These are phyloP conservation scores for Filosporella fistucella DNA, from an alignment of 495 filamentous ascomycete species.

Conservation along the genomic window DNA sequence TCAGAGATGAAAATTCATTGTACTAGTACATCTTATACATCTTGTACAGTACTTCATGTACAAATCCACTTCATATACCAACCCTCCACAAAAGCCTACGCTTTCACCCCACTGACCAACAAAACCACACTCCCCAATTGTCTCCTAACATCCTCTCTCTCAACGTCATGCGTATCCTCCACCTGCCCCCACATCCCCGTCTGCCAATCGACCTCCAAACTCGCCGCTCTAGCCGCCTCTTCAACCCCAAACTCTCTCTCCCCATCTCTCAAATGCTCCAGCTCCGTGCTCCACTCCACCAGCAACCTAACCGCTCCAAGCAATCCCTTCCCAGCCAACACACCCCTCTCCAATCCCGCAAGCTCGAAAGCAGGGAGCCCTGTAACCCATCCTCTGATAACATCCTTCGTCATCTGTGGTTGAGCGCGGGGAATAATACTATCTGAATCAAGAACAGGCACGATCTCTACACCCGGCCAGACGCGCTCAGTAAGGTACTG, in stretches of 20 bases:
- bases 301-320: slow-evolving; percentile 71
- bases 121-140: slow-evolving; percentile 85
- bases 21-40: slow-evolving; percentile 3
- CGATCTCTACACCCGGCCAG: slow-evolving; percentile 82
- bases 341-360: slow-evolving; percentile 77
- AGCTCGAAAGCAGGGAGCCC: slow-evolving; percentile 71
- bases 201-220: slow-evolving; percentile 89
- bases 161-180: slow-evolving; percentile 97
- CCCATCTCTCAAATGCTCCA: slow-evolving; percentile 34
- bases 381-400: slow-evolving; percentile 75
- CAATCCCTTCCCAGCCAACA: slow-evolving; percentile 82
- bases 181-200: slow-evolving; percentile 91
- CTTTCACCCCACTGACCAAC: slow-evolving; percentile 56
- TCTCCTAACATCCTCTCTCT: slow-evolving; percentile 83
- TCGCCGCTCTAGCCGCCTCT: slow-evolving; percentile 36
- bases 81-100: not conserved
- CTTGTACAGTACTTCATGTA: not conserved
- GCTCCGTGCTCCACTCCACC: slow-evolving; percentile 82
- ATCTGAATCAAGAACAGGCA: slow-evolving; percentile 65
- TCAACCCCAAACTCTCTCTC: slow-evolving; percentile 46
- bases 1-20: not conserved
- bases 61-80: not conserved
- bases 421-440: slow-evolving; percentile 71
- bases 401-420: slow-evolving; percentile 63
- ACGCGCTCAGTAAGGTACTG: slow-evolving; percentile 62